Evolutionary conservation across 352 stramenopile genomes (phyloP).

Genomic region (Phytophthora fragariae): DNA sequence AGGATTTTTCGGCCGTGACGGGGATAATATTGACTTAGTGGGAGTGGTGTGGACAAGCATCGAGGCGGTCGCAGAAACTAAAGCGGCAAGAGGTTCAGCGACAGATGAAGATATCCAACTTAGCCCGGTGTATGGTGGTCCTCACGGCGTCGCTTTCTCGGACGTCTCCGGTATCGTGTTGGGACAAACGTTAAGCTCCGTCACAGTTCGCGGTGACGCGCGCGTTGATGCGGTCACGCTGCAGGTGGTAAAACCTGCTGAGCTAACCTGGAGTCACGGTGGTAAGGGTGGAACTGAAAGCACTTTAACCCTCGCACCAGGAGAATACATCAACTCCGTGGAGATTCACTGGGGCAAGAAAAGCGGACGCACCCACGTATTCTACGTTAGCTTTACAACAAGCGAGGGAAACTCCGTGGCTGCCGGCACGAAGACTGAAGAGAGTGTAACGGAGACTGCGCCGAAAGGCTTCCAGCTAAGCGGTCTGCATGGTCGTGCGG

Average conservation of each 20-base stretch:
- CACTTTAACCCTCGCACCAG: conserved; percentile 2
- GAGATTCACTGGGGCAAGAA: conserved; percentile 21
- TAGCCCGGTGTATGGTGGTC: conserved; percentile 9
- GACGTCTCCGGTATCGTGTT: conserved; percentile 10
- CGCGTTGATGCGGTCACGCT: conserved; percentile 16
- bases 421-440: conserved; percentile 13
- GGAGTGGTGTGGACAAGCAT: conserved; percentile 27
- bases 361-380: conserved; percentile 4
- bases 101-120: conserved; percentile 15
- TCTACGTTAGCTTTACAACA: conserved; percentile 5
- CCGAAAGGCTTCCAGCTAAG: conserved; percentile 10
- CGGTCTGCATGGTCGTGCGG: conserved; percentile 9
- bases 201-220: conserved; percentile 11
- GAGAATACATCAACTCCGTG: conserved; percentile 19
- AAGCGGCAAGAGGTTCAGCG: neutral
- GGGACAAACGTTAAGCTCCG: conserved; percentile 14
- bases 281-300: conserved; percentile 11
- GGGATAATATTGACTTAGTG: conserved; percentile 26
- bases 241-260: neutral
- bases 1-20: conserved; percentile 26
- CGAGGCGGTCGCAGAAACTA: conserved; percentile 16
- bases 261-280: conserved; percentile 17
- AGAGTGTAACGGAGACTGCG: conserved; percentile 4
- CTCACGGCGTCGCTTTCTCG: conserved; percentile 20
- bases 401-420: conserved; percentile 14